Evolutionary conservation across 2,329 filamentous ascomycete species (phyloP), one percentile per base, ranked within the genome.

Genomic region (Aotearoamyces nothofagi): DNA sequence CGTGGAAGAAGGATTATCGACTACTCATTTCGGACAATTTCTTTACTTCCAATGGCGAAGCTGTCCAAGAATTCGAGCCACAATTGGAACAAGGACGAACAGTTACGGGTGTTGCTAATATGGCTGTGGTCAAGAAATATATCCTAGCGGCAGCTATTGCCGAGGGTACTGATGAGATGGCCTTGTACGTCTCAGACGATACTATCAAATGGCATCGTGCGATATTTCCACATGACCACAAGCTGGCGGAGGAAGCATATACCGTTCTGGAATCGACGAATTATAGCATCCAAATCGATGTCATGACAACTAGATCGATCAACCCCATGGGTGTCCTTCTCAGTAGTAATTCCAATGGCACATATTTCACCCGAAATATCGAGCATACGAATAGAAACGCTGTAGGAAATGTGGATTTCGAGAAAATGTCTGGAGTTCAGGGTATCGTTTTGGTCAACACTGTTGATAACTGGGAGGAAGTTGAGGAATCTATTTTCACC

Each of bases 231-330:
- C 71, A 73, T 24, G 76, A 80, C 36, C 84, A 93, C 51, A 81
- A 64, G 23, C 55, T 86, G 44, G 67, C 83, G 36, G 78, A 93
- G 49, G 71, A 87, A 48, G 82, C 81, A 3, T 98, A 94, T 53
- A 98, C 90, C 0, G 69, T 98, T 26, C 65, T 98, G 22, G 87
- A 96, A 55, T 90, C 86, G 45, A 96, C 90, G 23, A 87, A 93
- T 49, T 94, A 98, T 60, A 94, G 87, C 58, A 84, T 98, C 42
- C 87, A 96, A 55, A 74, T 98, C 31, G 86, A 96, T 52, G 86
- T 96, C 38, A 76, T 87, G 66, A 82, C 78, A 2, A 61, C 61
- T 22, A 60, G 58, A 24, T 66, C 66, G 9, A 66, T 64, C 1
- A 69, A 67, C 20, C 69, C 78, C 1, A 87, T 93, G 69, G 92